A percentile compares a stretch with the other conserved stretches of the same genome.
phyloP scores from a whole-genome alignment of 495 filamentous ascomycete species.

The Penicillium cataractarum region DNA sequence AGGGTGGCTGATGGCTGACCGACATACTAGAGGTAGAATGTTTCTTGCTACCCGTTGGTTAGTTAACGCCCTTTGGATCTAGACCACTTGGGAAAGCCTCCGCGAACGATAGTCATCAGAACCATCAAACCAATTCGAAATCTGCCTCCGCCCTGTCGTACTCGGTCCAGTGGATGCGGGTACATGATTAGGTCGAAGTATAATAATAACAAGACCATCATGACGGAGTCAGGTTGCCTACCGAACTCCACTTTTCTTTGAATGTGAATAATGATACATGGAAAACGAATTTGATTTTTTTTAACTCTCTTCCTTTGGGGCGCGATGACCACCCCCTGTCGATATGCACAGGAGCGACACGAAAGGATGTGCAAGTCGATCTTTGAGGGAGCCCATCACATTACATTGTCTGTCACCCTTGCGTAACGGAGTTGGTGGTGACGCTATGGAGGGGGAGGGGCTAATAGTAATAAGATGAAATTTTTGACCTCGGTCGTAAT shows the following conservation, averaged over 20 bases:
- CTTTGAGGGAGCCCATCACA: slow-evolving; percentile 26
- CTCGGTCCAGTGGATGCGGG: slow-evolving; percentile 5
- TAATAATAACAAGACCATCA: slow-evolving; percentile 5
- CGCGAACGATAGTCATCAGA: slow-evolving; percentile 4
- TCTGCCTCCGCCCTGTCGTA: slow-evolving; percentile 3
- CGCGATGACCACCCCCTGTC: slow-evolving; percentile 19
- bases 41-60: neutral
- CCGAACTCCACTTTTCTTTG: slow-evolving; percentile 23
- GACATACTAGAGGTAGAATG: neutral
- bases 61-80: slow-evolving; percentile 8
- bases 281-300: neutral
- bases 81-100: slow-evolving; percentile 25
- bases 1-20: slow-evolving; percentile 5
- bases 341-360: slow-evolving; percentile 17
- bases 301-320: neutral
- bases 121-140: too few species aligned
- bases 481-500: neutral
- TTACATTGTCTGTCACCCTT: slow-evolving; percentile 44
- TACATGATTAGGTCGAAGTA: slow-evolving; percentile 4
- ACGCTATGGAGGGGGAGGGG: slow-evolving; percentile 23
- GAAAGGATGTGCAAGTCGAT: slow-evolving; percentile 28
- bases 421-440: slow-evolving; percentile 38
- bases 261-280: neutral
- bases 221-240: slow-evolving; percentile 24
- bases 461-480: neutral